Percentiles rank a stretch among this genome's conserved stretches.
Conservation (phyloP, 2,329 filamentous ascomycete species). For the Colletotrichum neosansevieriae region DNA sequence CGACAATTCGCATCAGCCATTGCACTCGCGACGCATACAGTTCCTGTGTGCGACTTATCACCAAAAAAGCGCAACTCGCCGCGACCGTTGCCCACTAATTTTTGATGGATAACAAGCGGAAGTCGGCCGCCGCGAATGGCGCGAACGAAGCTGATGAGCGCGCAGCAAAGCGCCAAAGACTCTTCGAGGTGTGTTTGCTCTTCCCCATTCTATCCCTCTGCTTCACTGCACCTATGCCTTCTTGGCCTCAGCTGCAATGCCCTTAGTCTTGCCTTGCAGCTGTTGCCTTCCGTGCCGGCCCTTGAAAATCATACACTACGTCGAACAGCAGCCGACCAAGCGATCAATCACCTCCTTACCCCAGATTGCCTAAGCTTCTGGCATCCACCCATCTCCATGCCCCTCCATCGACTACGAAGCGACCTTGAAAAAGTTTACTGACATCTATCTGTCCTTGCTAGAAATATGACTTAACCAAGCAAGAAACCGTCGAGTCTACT, state of each 20-base stretch:
- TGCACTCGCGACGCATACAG: conserved; percentile 8
- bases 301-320: background rate
- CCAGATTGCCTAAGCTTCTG: conserved; percentile 15
- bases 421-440: conserved; percentile 15
- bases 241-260: background rate
- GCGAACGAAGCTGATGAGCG: conserved; percentile 63
- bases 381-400: conserved; percentile 21
- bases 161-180: conserved; percentile 67
- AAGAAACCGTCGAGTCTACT: conserved; percentile 76
- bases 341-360: conserved; percentile 19
- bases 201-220: conserved; percentile 17
- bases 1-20: conserved; percentile 19
- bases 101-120: conserved; percentile 69
- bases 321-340: conserved; percentile 10
- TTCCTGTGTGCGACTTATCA: conserved; percentile 8
- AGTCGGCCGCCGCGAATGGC: conserved; percentile 60
- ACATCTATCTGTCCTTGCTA: conserved; percentile 35
- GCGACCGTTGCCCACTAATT: conserved; percentile 24
- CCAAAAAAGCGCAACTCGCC: conserved; percentile 21
- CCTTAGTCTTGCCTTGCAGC: conserved; percentile 4
- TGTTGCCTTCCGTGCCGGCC: background rate
- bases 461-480: conserved; percentile 63
- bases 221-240: background rate
- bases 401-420: conserved; percentile 25
- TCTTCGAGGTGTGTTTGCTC: conserved; percentile 57